A percentile compares a stretch with the other conserved stretches of the same genome.
Conservation (phyloP, 768 basidiomycete genomes). For the Trametes meyenii region DNA sequence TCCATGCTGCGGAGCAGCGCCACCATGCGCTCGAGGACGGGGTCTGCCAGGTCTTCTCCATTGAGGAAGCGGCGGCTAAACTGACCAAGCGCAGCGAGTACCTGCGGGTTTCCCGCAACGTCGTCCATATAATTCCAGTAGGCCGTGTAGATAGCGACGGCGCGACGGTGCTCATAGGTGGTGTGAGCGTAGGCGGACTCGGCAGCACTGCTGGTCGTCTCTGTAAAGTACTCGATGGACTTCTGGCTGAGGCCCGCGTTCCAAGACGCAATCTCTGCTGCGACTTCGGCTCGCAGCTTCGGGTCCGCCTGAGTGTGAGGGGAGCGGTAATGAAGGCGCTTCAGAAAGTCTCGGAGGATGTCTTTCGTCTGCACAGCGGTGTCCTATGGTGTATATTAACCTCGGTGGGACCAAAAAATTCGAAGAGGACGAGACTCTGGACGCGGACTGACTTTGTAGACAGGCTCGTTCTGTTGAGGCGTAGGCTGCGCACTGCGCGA, state of each 20-base stretch:
- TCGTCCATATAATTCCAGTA: constrained; percentile 44
- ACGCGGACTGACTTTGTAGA: too few relatives aligned
- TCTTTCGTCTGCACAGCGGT: too few relatives aligned
- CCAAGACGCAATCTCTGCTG: neutral
- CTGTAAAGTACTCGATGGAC: neutral
- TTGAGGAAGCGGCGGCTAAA: constrained; percentile 40
- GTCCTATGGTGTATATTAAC: too few relatives aligned
- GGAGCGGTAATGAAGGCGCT: too few relatives aligned
- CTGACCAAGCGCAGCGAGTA: constrained; percentile 28
- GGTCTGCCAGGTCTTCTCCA: constrained; percentile 34
- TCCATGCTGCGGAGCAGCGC: constrained; percentile 36
- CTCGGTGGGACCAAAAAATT: too few relatives aligned
- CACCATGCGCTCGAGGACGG: constrained; percentile 39
- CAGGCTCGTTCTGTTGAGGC: too few relatives aligned
- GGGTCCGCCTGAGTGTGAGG: neutral
- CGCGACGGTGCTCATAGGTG: constrained; percentile 31
- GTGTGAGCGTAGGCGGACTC: constrained; percentile 19
- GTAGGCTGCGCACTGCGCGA: too few relatives aligned
- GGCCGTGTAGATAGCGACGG: constrained; percentile 45
- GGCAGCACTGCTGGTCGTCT: neutral
- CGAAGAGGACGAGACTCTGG: too few relatives aligned
- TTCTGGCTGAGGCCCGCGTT: neutral
- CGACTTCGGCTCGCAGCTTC: neutral
- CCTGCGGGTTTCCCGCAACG: constrained; percentile 24
- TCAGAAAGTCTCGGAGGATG: too few relatives aligned